Conservation (phyloP, 805 yeast species). For the Ogataea minuta region DNA sequence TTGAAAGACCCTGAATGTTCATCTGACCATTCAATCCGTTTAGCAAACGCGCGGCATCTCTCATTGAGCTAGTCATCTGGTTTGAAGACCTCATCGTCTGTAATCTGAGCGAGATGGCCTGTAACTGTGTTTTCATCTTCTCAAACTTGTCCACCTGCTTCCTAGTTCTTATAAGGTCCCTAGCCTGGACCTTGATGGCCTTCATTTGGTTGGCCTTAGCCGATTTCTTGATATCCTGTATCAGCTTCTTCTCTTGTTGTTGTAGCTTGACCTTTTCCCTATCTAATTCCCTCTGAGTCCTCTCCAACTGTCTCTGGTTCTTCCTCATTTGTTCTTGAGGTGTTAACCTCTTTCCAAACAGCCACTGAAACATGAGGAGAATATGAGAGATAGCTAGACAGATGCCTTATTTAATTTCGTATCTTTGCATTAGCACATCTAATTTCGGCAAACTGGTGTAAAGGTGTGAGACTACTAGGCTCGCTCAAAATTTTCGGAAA, state of each 20-base stretch:
- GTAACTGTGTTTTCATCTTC: constrained; percentile 91
- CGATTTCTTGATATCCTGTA: constrained; percentile 81
- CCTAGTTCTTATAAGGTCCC: constrained; percentile 87
- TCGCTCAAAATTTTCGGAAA: constrained; percentile 1
- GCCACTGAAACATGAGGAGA: constrained; percentile 93
- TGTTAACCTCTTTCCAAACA: constrained; percentile 87
- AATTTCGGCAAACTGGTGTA: constrained; percentile 2
- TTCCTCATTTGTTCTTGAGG: constrained; percentile 94
- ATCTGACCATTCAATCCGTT: constrained; percentile 81
- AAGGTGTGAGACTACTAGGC: not conserved
- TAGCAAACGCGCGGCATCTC: constrained; percentile 83
- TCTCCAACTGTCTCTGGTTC: constrained; percentile 93
- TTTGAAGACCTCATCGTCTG: constrained; percentile 92
- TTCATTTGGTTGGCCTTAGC: constrained; percentile 88
- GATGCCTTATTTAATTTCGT: constrained; percentile 1
- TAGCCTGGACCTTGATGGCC: constrained; percentile 93
- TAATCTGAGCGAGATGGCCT: constrained; percentile 87
- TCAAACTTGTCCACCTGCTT: constrained; percentile 83
- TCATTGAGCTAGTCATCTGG: constrained; percentile 93
- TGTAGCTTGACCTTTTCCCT: constrained; percentile 85
- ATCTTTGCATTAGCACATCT: not conserved
- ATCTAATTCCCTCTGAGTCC: constrained; percentile 89
- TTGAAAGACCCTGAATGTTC: constrained; percentile 86
- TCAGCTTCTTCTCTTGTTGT: constrained; percentile 85
- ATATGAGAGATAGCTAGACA: not conserved